Evolutionary conservation across 2,329 filamentous ascomycete species (phyloP), one percentile per base, ranked within the genome.

Genomic region (Colletotrichum tofieldiae): DNA sequence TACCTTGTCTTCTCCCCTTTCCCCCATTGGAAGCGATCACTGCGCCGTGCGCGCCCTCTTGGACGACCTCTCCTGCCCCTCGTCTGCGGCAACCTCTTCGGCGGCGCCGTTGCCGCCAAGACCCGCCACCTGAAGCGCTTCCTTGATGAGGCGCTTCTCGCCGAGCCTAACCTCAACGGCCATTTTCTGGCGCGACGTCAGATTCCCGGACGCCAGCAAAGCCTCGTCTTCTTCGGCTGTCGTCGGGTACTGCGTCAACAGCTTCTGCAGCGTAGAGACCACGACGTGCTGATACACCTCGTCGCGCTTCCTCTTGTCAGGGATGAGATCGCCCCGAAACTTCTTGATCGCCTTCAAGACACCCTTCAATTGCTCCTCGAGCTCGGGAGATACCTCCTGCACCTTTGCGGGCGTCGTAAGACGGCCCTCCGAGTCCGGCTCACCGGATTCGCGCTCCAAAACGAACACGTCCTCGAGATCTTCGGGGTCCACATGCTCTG

Each of bases 381-480:
- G 81, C 73, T 89, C 86, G 32, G 85, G 81, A 0, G 88, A 88
- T 41, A 89, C 79, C 35, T 79, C 80, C 6, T 81, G 79, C 12
- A 88, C 79, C 0, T 75, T 76, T 1, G 84, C 81, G 1, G 82
- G 75, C 0, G 79, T 81, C 1, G 80, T 75, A 35, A 88, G 81
- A 0, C 82, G 82, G 26, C 89, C 89, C 14, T 85, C 84, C 0
- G 85, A 77, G 72, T 87, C 85, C 0, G 88, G 86, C 39, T 90
- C 88, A 0, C 84, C 84, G 1, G 85, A 81, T 51, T 87, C 85
- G 35, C 88, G 84, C 75, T 91, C 89, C 20, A 94, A 85, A 58
- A 94, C 91, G 75, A 95, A 95, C 23, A 89, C 90, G 45, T 95
- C 93, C 65, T 96, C 94, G 3, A 94, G 81, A 12, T 94, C 85